A percentile compares a stretch with the other conserved stretches of the same genome.
Evolutionary conservation across 495 filamentous ascomycete genomes (phyloP).

Genomic region (Eremomyces bilateralis): DNA sequence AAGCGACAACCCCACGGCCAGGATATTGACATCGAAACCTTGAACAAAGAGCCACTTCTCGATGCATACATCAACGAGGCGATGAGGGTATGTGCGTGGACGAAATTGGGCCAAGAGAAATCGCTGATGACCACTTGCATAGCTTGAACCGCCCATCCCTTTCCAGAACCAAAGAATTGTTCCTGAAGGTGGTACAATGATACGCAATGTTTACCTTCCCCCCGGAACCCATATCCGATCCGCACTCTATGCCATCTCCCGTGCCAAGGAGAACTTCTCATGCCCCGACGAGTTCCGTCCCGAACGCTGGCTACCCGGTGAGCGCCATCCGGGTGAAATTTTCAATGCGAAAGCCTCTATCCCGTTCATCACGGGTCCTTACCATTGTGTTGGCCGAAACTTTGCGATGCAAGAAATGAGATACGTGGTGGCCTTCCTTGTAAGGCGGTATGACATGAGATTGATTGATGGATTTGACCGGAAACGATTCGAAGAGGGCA

Average conservation of each 20-base stretch:
- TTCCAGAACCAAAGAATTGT: background rate
- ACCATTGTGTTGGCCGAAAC: background rate
- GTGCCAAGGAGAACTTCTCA: background rate
- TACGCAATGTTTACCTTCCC: background rate
- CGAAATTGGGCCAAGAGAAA: no score
- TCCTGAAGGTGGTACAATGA: background rate
- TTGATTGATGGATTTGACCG: background rate
- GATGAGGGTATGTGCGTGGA: background rate
- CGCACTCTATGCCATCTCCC: background rate
- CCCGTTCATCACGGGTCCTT: background rate
- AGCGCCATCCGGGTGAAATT: background rate
- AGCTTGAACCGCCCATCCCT: background rate
- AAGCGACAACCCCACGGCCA: background rate
- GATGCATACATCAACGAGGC: background rate
- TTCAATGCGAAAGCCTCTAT: background rate
- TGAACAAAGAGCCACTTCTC: background rate
- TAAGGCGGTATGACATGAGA: background rate
- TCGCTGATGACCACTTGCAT: no score
- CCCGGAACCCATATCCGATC: background rate
- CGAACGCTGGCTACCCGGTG: background rate
- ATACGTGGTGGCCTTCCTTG: background rate
- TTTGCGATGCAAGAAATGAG: background rate
- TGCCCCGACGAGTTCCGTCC: background rate
- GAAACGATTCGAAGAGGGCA: constrained; percentile 11
- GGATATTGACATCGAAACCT: background rate